Evolutionary conservation across 1,284 basidiomycete species (phyloP).

Genomic region (Gastroboletus turbinatus): DNA sequence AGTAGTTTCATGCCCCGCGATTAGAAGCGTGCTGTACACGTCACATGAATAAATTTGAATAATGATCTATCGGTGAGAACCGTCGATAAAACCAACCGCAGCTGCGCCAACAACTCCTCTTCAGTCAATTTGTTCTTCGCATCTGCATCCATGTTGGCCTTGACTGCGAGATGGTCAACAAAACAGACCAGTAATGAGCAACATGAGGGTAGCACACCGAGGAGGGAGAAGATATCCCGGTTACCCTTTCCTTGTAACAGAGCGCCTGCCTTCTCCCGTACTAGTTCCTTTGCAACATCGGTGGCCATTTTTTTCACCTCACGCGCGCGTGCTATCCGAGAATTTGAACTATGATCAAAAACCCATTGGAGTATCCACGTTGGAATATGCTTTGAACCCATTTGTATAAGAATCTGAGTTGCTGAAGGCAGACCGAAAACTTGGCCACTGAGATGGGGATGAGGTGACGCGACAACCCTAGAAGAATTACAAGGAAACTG

Average conservation of each 20-base stretch:
- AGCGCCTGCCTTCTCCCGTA: conserved; percentile 42
- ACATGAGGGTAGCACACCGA: conserved; percentile 32
- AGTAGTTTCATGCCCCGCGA: conserved; percentile 54
- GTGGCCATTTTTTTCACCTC: conserved; percentile 26
- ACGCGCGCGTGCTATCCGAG: conserved; percentile 37
- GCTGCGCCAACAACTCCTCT: conserved; percentile 53
- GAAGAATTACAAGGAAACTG: conserved; percentile 4
- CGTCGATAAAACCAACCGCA: conserved; percentile 39
- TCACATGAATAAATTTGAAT: not conserved
- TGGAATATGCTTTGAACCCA: conserved; percentile 18
- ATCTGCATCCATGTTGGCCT: conserved; percentile 49
- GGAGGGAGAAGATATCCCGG: conserved; percentile 42
- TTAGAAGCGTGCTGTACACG: conserved; percentile 16
- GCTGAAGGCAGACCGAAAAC: conserved; percentile 20
- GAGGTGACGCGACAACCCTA: not conserved
- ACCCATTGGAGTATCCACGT: conserved; percentile 36
- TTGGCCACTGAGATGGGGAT: conserved; percentile 10
- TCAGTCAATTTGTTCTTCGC: conserved; percentile 44
- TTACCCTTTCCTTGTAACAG: conserved; percentile 32
- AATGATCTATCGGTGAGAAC: not conserved
- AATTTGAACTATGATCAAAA: conserved; percentile 35
- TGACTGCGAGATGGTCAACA: conserved; percentile 38
- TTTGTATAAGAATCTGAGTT: conserved; percentile 18
- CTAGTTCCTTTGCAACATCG: conserved; percentile 38
- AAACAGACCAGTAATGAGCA: not conserved